Conservation (phyloP, 78 protist genomes). For the Salpingoeca rosetta region DNA sequence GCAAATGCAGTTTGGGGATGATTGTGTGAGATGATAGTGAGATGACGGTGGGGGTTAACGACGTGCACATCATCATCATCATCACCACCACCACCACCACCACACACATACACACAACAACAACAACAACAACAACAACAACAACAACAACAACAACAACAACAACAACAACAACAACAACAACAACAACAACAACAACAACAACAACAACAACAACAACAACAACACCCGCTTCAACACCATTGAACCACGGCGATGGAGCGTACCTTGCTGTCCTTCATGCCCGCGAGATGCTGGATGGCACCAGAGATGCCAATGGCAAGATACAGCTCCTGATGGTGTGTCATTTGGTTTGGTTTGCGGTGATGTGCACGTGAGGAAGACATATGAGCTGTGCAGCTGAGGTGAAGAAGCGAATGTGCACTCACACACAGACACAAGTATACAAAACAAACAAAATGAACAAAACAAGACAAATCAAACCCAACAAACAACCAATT, state of each 20-base stretch:
- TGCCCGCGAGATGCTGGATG: slow-evolving; percentile 93
- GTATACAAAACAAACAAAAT: no score
- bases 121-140: background rate
- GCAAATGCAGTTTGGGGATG: no score
- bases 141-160: background rate
- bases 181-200: slow-evolving; percentile 46
- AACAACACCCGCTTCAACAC: no score
- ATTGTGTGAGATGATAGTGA: background rate
- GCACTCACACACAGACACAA: no score
- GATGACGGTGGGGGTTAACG: background rate
- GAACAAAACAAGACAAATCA: no score
- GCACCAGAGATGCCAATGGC: slow-evolving; percentile 96
- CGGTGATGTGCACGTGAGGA: no score
- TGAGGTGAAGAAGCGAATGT: no score
- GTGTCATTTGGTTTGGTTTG: no score
- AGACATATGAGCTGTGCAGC: no score
- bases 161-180: background rate
- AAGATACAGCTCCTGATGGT: slow-evolving; percentile 92
- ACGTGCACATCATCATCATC: background rate
- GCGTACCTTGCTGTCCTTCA: slow-evolving; percentile 97
- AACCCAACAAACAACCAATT: slow-evolving; percentile 91
- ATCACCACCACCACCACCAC: no score
- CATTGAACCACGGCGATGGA: no score
- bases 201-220: slow-evolving; percentile 92
- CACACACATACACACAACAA: background rate